A percentile compares a stretch with the other conserved stretches of the same genome.
These are phyloP conservation scores for Candida boidinii DNA, from an alignment of 805 yeast genomes.

Conservation along the genomic window DNA sequence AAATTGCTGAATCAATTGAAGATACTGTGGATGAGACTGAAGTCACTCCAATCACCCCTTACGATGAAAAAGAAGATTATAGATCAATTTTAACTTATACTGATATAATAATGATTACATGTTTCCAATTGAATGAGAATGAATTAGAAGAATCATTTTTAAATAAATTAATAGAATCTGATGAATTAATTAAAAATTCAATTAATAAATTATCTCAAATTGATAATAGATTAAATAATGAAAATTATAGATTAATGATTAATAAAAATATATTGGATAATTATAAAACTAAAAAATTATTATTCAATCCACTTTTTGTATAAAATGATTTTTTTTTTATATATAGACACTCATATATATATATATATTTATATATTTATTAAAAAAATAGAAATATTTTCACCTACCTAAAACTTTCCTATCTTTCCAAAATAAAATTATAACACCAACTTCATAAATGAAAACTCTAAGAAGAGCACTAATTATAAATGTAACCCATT, in stretches of 20 bases:
- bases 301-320: slow-evolving; percentile 9
- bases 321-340: no score
- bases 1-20: not conserved
- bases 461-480: slow-evolving; percentile 31
- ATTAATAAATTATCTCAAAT: slow-evolving; percentile 2
- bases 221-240: not conserved
- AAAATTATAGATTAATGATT: slow-evolving; percentile 1
- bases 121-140: slow-evolving; percentile 1
- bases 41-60: not conserved
- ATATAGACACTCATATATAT: no score
- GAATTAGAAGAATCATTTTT: not conserved
- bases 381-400: no score
- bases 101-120: slow-evolving; percentile 4
- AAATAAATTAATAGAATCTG: slow-evolving; percentile 1
- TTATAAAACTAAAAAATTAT: slow-evolving; percentile 7
- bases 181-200: not conserved
- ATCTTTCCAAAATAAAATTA: slow-evolving; percentile 21
- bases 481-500: slow-evolving; percentile 33
- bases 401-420: slow-evolving; percentile 4
- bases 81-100: slow-evolving; percentile 9
- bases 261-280: slow-evolving; percentile 3
- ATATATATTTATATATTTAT: not conserved
- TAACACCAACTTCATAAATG: slow-evolving; percentile 32
- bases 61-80: not conserved
- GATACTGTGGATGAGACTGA: not conserved